Evolutionary conservation across 371 early-diverging fungal species (phyloP).

Genomic region (Lichtheimia hyalospora): DNA sequence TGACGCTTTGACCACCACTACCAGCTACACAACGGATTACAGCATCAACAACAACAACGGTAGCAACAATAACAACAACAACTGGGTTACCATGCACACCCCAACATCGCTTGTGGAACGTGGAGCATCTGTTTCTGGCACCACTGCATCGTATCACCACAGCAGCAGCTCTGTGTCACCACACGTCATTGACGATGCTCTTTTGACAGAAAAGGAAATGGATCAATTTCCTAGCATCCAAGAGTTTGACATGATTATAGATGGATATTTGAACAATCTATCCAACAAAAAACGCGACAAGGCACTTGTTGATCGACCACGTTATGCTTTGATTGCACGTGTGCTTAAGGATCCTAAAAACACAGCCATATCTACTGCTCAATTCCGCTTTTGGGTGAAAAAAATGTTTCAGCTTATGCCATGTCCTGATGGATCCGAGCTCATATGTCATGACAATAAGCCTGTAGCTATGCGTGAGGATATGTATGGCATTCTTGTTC

Average conservation of each 20-base stretch:
- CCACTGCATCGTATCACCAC: neutral
- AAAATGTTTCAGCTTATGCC: constrained; percentile 60
- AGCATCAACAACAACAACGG: neutral
- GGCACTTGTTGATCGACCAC: constrained; percentile 53
- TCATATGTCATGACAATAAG: constrained; percentile 58
- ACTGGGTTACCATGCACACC: neutral
- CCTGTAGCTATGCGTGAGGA: constrained; percentile 62
- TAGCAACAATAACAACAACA: neutral
- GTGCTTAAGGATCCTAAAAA: constrained; percentile 60
- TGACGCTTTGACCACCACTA: constrained; percentile 9
- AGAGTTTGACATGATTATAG: constrained; percentile 45
- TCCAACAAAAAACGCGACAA: constrained; percentile 65
- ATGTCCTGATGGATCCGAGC: constrained; percentile 23
- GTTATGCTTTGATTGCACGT: constrained; percentile 55
- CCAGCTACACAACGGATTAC: constrained; percentile 3
- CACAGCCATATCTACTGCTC: constrained; percentile 61
- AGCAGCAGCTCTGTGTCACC: neutral
- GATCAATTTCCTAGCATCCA: constrained; percentile 40
- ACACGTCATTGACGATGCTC: neutral
- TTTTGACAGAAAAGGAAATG: constrained; percentile 19
- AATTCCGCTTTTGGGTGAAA: constrained; percentile 69
- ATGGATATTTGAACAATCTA: constrained; percentile 56
- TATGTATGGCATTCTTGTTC: constrained; percentile 57
- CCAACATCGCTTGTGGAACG: neutral
- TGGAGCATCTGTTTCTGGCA: neutral